These are phyloP conservation scores for Strobilomyces dryophilus DNA, from an alignment of 768 basidiomycete species.

Conservation along the genomic window DNA sequence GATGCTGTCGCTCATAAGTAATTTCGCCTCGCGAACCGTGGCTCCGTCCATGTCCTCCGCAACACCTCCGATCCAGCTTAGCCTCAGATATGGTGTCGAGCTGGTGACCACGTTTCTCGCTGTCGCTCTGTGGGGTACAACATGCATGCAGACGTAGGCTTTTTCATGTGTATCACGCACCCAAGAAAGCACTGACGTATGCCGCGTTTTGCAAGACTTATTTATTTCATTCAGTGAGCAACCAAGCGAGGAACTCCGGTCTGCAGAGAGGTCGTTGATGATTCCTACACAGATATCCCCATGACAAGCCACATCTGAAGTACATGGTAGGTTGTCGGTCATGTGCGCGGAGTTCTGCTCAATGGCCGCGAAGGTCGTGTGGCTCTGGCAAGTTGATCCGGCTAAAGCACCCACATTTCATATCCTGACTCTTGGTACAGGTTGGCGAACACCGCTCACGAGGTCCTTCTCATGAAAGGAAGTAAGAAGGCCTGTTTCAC, in stretches of 20 bases:
- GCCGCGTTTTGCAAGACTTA: background rate
- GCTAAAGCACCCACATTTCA: background rate
- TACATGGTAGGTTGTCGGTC: background rate
- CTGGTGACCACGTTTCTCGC: background rate
- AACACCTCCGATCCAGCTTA: background rate
- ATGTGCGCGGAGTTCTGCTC: background rate
- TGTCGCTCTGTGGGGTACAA: background rate
- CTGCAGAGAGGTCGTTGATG: background rate
- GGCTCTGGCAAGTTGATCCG: background rate
- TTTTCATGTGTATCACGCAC: background rate
- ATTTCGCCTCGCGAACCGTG: too few species aligned
- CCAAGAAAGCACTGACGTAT: background rate
- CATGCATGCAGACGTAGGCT: background rate
- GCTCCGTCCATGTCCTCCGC: background rate
- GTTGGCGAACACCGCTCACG: background rate
- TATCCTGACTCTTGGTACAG: background rate
- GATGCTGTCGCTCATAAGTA: too few species aligned
- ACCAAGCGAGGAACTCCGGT: background rate
- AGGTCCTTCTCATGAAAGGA: conserved; percentile 1
- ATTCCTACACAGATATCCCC: background rate
- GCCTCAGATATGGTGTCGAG: background rate
- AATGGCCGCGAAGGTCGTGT: background rate
- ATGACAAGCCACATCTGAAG: background rate
- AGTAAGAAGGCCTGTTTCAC: background rate
- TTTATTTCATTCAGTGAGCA: background rate